These are phyloP conservation scores for Suhomyces pyralidae DNA, from an alignment of 805 yeast species.

Conservation along the genomic window DNA sequence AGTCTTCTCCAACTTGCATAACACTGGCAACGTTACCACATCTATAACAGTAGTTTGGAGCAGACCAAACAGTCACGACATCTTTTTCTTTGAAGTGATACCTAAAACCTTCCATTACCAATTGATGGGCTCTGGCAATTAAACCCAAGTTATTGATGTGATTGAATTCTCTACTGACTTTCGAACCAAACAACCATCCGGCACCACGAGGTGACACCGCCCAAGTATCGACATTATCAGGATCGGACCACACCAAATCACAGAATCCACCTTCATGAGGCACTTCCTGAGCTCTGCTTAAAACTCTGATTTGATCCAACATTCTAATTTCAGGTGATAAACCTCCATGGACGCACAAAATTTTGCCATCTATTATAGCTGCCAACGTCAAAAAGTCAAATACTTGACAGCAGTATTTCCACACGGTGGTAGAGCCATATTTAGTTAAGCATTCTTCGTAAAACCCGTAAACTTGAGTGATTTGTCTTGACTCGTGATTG, in stretches of 20 bases:
- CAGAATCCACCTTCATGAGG: constrained; percentile 99
- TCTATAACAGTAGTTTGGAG: constrained; percentile 95
- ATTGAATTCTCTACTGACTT: constrained; percentile 92
- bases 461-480: constrained; percentile 98
- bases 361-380: constrained; percentile 92
- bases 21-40: constrained; percentile 99
- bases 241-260: constrained; percentile 96
- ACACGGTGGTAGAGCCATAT: constrained; percentile 91
- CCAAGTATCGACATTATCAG: constrained; percentile 97
- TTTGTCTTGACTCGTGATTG: constrained; percentile 96
- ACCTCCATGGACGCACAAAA: constrained; percentile 96
- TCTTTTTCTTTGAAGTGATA: constrained; percentile 95
- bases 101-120: constrained; percentile 97
- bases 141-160: constrained; percentile 85
- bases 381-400: constrained; percentile 92
- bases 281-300: constrained; percentile 94
- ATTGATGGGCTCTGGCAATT: constrained; percentile 95
- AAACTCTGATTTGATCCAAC: constrained; percentile 93
- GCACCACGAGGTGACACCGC: constrained; percentile 98
- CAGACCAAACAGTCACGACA: constrained; percentile 97
- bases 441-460: constrained; percentile 93
- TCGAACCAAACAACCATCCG: constrained; percentile 95
- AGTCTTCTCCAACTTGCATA: constrained; percentile 87
- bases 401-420: constrained; percentile 96
- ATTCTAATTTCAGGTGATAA: constrained; percentile 94